Percentiles rank a stretch among this genome's conserved stretches.
Conservation (phyloP, 2,329 filamentous ascomycete species). For the Rachicladosporium sp. region DNA sequence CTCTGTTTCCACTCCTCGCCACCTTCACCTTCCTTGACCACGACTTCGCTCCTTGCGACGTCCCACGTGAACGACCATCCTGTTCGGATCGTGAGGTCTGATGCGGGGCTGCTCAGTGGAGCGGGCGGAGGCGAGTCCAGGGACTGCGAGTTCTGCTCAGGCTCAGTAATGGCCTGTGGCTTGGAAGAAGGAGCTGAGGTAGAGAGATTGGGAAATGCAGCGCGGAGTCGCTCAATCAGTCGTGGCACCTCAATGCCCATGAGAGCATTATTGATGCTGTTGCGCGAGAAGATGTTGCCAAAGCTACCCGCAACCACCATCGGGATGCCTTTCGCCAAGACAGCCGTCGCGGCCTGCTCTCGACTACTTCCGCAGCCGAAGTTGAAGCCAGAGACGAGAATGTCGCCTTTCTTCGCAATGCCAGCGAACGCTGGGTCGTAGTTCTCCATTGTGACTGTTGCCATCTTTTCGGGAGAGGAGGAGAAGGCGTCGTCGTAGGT, state of each 20-base stretch:
- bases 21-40: conserved; percentile 55
- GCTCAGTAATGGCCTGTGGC: conserved; percentile 35
- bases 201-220: conserved; percentile 35
- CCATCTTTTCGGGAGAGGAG: conserved; percentile 65
- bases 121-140: conserved; percentile 38
- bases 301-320: conserved; percentile 73
- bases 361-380: conserved; percentile 74
- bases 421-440: conserved; percentile 63
- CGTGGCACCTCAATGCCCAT: conserved; percentile 59
- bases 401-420: conserved; percentile 57
- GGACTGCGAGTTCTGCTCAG: conserved; percentile 37
- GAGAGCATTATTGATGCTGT: conserved; percentile 69
- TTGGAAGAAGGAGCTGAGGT: background rate
- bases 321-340: conserved; percentile 67
- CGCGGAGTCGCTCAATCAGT: conserved; percentile 54
- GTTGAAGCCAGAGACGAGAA: conserved; percentile 77
- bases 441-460: conserved; percentile 84
- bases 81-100: conserved; percentile 56
- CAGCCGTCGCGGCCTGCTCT: conserved; percentile 80
- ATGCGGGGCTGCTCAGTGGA: conserved; percentile 27
- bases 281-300: conserved; percentile 69
- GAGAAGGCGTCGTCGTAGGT: conserved; percentile 83
- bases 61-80: conserved; percentile 82
- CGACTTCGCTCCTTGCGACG: conserved; percentile 56
- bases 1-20: conserved; percentile 64